Evolutionary conservation across 306 rosid genomes (phyloP).

Genomic region (Ochetophila trinervis): DNA sequence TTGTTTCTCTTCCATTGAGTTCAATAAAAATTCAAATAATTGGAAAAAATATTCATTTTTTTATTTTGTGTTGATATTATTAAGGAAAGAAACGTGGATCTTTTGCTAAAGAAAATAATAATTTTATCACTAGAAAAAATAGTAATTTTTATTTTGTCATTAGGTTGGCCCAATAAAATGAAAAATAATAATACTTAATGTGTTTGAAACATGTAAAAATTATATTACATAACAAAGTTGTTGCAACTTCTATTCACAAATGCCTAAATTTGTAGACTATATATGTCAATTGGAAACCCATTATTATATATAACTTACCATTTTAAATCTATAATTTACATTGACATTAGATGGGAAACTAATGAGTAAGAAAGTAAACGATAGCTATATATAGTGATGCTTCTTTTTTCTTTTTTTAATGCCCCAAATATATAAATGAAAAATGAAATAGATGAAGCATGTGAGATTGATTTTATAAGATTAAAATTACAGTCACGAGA

Average conservation of each 20-base stretch:
- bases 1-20: too few species aligned
- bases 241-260: not conserved
- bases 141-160: too few species aligned
- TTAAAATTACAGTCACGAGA: conserved; percentile 7
- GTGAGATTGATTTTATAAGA: not conserved
- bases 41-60: too few species aligned
- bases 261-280: not conserved
- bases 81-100: too few species aligned
- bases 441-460: not conserved
- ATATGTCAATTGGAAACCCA: not conserved
- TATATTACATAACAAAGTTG: not conserved
- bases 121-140: too few species aligned
- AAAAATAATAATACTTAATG: too few species aligned
- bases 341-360: not conserved
- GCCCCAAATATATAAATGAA: not conserved
- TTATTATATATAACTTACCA: not conserved
- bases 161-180: too few species aligned
- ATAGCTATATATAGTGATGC: too few species aligned
- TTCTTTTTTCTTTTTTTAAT: not conserved
- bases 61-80: too few species aligned
- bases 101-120: too few species aligned
- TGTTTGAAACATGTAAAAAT: too few species aligned
- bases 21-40: too few species aligned
- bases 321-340: not conserved
- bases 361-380: not conserved